Conservation (phyloP, 2,329 filamentous ascomycete genomes). For the Xylaria sp. region DNA sequence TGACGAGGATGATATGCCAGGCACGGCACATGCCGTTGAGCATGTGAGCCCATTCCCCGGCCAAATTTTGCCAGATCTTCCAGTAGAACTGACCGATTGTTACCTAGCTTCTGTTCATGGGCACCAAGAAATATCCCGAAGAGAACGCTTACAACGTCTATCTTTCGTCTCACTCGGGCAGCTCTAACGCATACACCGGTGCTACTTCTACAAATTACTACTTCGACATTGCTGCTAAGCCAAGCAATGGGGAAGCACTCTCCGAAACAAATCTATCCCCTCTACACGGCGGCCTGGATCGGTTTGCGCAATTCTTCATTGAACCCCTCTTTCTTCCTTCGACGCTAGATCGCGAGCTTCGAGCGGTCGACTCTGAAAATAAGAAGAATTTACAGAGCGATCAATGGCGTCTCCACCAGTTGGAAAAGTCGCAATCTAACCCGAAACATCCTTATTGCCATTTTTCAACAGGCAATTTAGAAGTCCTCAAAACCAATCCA, state of each 20-base stretch:
- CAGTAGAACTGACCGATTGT: slow-evolving; percentile 19
- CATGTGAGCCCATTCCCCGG: slow-evolving; percentile 59
- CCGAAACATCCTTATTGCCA: slow-evolving; percentile 87
- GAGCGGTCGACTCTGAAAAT: slow-evolving; percentile 92
- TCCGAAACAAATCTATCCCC: slow-evolving; percentile 63
- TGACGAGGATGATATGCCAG: slow-evolving; percentile 87
- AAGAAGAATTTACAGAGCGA: slow-evolving; percentile 97
- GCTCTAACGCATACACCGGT: slow-evolving; percentile 94
- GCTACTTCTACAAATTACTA: slow-evolving; percentile 96
- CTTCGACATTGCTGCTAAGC: slow-evolving; percentile 89
- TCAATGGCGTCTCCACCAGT: slow-evolving; percentile 83
- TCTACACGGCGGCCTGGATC: slow-evolving; percentile 81
- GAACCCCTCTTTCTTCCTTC: slow-evolving; percentile 83
- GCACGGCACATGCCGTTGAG: slow-evolving; percentile 95
- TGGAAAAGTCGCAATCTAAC: slow-evolving; percentile 88
- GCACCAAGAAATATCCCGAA: slow-evolving; percentile 94
- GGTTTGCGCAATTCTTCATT: slow-evolving; percentile 94
- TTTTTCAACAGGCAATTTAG: slow-evolving; percentile 88
- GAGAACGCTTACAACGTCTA: slow-evolving; percentile 98
- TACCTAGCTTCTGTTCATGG: slow-evolving; percentile 85
- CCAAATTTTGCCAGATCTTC: neutral
- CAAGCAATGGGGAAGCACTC: slow-evolving; percentile 63
- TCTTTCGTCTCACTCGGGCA: slow-evolving; percentile 85
- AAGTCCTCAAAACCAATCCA: slow-evolving; percentile 83
- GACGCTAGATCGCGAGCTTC: slow-evolving; percentile 84